These are phyloP conservation scores for Fusarium globosum DNA, from an alignment of 2,329 filamentous ascomycete species.

Conservation along the genomic window DNA sequence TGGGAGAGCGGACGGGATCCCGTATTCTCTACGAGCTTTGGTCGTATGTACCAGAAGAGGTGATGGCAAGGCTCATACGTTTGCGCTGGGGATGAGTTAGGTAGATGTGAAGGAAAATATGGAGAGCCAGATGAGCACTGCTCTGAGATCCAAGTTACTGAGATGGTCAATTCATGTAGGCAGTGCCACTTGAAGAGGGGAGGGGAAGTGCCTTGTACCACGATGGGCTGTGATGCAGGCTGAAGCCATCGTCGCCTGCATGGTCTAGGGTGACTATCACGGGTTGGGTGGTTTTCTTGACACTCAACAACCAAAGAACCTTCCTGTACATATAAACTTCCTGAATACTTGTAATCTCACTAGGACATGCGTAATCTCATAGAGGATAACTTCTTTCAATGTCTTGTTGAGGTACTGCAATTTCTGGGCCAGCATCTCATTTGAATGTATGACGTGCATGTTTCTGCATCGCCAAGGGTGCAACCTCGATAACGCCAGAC, in stretches of 20 bases:
- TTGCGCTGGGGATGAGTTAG: not conserved
- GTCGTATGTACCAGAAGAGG: not conserved
- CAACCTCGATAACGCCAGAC: not conserved
- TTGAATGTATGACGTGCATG: not conserved
- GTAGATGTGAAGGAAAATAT: not conserved
- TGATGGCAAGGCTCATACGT: not conserved
- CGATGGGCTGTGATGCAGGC: not conserved
- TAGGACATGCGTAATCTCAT: not conserved
- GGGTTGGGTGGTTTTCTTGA: not conserved
- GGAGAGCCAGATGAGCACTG: not conserved
- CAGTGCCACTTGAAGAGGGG: not conserved
- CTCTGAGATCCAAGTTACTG: not conserved
- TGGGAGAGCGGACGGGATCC: conserved; percentile 36
- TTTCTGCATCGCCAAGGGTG: not conserved
- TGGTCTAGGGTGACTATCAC: not conserved
- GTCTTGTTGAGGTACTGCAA: not conserved
- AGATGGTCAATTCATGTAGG: too few species aligned
- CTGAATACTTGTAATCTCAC: too few species aligned
- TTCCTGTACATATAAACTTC: not conserved
- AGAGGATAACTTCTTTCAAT: not conserved
- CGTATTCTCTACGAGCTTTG: conserved; percentile 32
- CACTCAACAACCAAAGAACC: not conserved
- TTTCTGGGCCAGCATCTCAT: not conserved
- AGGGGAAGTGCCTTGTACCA: not conserved
- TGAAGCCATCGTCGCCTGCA: not conserved